Evolutionary conservation across 108 stramenopile genomes (phyloP).

Genomic region (Cyclotella sp.): DNA sequence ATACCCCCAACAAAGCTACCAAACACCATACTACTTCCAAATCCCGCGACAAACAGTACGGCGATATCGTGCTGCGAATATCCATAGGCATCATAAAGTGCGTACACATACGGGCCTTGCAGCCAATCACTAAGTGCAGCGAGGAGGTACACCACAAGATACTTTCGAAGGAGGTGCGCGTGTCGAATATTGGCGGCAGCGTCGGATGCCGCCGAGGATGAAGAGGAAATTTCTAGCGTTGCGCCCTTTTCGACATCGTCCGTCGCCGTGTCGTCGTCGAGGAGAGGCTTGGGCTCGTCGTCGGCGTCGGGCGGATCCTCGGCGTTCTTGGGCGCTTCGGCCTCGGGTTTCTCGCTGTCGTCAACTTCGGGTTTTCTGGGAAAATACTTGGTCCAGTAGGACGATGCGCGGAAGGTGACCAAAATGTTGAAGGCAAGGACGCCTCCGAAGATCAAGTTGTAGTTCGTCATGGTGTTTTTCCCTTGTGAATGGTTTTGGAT

Average conservation of each 20-base stretch:
- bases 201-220: constrained; percentile 51
- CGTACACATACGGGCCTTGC: constrained; percentile 99
- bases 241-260: constrained; percentile 7
- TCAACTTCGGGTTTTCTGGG: neutral
- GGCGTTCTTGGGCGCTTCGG: neutral
- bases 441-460: constrained; percentile 65
- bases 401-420: constrained; percentile 78
- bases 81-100: constrained; percentile 93
- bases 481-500: neutral
- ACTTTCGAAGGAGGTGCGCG: constrained; percentile 69
- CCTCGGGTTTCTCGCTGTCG: constrained; percentile 7
- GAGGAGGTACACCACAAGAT: constrained; percentile 91
- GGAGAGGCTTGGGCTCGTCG: constrained; percentile 29
- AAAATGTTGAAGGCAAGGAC: constrained; percentile 66
- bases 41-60: constrained; percentile 88
- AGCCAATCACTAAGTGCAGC: constrained; percentile 96
- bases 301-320: neutral
- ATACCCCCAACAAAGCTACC: constrained; percentile 82
- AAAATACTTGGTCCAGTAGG: constrained; percentile 64
- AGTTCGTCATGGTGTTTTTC: constrained; percentile 63
- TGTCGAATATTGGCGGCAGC: constrained; percentile 49
- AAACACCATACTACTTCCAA: constrained; percentile 82
- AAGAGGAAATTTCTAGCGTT: neutral
- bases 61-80: constrained; percentile 91
- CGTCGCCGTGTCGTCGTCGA: constrained; percentile 19